Conservation (phyloP, 768 basidiomycete species). For the Auriscalpium microsporum region DNA sequence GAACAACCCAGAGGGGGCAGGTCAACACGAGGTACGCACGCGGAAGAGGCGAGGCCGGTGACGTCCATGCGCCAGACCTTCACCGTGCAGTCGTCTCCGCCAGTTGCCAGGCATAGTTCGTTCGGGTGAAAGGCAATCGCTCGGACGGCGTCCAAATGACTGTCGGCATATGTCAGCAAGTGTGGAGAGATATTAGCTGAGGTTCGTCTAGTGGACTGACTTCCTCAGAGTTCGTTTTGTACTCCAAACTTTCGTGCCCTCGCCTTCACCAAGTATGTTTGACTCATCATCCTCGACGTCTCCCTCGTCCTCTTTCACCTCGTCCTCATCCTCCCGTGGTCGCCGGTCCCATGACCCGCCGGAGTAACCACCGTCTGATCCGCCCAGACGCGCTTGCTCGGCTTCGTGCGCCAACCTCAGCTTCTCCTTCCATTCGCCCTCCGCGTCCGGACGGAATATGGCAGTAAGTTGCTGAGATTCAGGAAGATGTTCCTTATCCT, state of each 20-base stretch:
- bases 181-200: conserved; percentile 1
- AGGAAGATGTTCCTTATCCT: conserved; percentile 39
- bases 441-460: conserved; percentile 83
- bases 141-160: conserved; percentile 90
- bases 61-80: conserved; percentile 94
- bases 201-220: conserved; percentile 37
- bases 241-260: conserved; percentile 74
- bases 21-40: conserved; percentile 42
- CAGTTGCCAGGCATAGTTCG: conserved; percentile 82
- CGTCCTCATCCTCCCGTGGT: conserved; percentile 53
- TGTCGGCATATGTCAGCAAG: conserved; percentile 23
- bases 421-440: conserved; percentile 81
- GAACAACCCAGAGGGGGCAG: background rate
- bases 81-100: conserved; percentile 90
- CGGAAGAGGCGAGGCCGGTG: conserved; percentile 60
- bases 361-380: conserved; percentile 39
- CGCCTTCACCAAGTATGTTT: conserved; percentile 53
- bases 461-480: conserved; percentile 54
- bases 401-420: conserved; percentile 56
- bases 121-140: conserved; percentile 85
- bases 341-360: conserved; percentile 45
- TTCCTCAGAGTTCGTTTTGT: conserved; percentile 81
- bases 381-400: conserved; percentile 17
- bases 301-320: conserved; percentile 62
- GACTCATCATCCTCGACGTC: conserved; percentile 58